These are phyloP conservation scores for Talaromyces sp. DNA, from an alignment of 2,329 filamentous ascomycete genomes.

Conservation along the genomic window DNA sequence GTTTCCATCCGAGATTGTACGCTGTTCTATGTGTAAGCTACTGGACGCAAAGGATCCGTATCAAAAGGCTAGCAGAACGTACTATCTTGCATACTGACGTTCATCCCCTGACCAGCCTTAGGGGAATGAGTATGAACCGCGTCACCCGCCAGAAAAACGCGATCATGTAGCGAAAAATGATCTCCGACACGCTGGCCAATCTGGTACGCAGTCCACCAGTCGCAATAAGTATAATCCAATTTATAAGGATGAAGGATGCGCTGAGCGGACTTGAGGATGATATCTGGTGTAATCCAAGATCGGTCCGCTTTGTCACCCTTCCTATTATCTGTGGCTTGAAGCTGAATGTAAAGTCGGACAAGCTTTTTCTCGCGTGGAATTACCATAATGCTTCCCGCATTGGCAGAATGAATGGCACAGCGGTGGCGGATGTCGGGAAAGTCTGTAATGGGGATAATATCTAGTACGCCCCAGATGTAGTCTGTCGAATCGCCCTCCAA, in stretches of 20 bases:
- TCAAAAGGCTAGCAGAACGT: not conserved
- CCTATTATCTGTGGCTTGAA: slow-evolving; percentile 35
- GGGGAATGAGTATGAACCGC: slow-evolving; percentile 49
- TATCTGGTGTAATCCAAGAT: not conserved
- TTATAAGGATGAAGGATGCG: slow-evolving; percentile 65
- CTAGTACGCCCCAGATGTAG: slow-evolving; percentile 46
- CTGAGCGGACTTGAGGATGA: slow-evolving; percentile 50
- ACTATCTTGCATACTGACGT: slow-evolving; percentile 36
- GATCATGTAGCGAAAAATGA: slow-evolving; percentile 53
- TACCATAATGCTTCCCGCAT: slow-evolving; percentile 58
- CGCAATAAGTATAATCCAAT: slow-evolving; percentile 60
- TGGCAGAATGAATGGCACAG: slow-evolving; percentile 57
- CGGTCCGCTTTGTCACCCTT: not conserved
- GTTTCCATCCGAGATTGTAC: slow-evolving; percentile 37
- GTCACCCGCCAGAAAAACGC: slow-evolving; percentile 69
- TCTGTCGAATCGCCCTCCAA: slow-evolving; percentile 54
- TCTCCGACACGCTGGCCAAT: slow-evolving; percentile 64
- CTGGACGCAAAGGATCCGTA: not conserved
- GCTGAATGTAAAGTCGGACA: slow-evolving; percentile 63
- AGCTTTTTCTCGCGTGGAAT: slow-evolving; percentile 63
- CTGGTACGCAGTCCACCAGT: slow-evolving; percentile 67
- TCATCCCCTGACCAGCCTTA: slow-evolving; percentile 33
- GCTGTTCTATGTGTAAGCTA: not conserved
- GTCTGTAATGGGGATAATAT: slow-evolving; percentile 54
- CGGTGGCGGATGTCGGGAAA: slow-evolving; percentile 60